phyloP scores from a whole-genome alignment of 192 early-diverging fungal genomes.

The Pilobolus umbonatus region DNA sequence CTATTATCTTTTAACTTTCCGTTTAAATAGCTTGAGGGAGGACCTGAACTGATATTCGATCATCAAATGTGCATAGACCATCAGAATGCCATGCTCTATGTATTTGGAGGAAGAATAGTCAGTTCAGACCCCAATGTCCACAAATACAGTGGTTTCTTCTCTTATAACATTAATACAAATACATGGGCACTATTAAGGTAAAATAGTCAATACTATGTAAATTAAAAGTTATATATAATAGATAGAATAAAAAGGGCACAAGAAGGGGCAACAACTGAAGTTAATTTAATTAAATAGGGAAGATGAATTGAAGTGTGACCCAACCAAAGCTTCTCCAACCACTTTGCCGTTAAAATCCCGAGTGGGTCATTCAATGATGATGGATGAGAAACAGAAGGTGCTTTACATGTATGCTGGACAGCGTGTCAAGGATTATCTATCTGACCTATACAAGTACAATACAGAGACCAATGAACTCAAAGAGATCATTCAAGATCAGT shows the following conservation, averaged over 20 bases:
- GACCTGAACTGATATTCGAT: slow-evolving; percentile 87
- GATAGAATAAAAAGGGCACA: background rate
- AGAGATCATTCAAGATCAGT: slow-evolving; percentile 74
- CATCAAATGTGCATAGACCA: slow-evolving; percentile 91
- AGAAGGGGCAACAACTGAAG: no score
- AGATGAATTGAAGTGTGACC: background rate
- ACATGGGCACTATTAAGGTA: slow-evolving; percentile 73
- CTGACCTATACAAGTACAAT: slow-evolving; percentile 82
- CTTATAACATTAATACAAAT: slow-evolving; percentile 65
- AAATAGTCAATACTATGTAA: no score
- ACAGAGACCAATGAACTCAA: slow-evolving; percentile 73
- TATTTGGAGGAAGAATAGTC: slow-evolving; percentile 86
- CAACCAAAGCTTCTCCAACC: background rate
- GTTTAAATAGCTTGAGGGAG: slow-evolving; percentile 59
- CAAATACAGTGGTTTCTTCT: slow-evolving; percentile 84
- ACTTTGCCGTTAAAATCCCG: slow-evolving; percentile 63
- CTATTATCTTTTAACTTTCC: background rate
- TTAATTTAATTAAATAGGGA: background rate
- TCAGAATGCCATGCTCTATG: slow-evolving; percentile 64
- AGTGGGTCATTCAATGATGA: slow-evolving; percentile 87
- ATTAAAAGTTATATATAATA: no score
- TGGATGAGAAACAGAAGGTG: slow-evolving; percentile 64
- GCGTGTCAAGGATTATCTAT: slow-evolving; percentile 72
- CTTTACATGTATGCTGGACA: slow-evolving; percentile 91
- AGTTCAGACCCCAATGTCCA: slow-evolving; percentile 60